Conservation (phyloP, 2,329 filamentous ascomycete species). For the Saccharata proteae region DNA sequence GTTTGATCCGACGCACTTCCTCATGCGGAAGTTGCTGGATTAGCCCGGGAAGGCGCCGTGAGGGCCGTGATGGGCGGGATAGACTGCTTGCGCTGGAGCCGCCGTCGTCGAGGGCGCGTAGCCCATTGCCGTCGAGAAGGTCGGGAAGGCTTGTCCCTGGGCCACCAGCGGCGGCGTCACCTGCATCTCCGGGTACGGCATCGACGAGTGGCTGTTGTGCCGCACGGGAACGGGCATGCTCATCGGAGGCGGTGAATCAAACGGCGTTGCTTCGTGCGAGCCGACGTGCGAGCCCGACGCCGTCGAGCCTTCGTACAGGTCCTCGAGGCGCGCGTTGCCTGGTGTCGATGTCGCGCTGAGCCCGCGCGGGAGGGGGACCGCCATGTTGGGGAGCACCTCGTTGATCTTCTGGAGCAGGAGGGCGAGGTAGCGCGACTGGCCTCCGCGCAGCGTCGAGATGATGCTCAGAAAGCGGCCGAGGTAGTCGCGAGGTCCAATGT, state of each 20-base stretch:
- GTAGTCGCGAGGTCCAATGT: slow-evolving; percentile 58
- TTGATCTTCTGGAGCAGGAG: slow-evolving; percentile 65
- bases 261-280: slow-evolving; percentile 9
- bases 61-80: slow-evolving; percentile 4
- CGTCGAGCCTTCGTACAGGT: slow-evolving; percentile 9
- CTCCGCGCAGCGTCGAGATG: slow-evolving; percentile 58
- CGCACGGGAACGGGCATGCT: slow-evolving; percentile 8
- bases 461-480: slow-evolving; percentile 56
- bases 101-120: slow-evolving; percentile 6
- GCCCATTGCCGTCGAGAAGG: slow-evolving; percentile 8
- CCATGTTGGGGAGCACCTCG: slow-evolving; percentile 49
- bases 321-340: slow-evolving; percentile 8
- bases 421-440: slow-evolving; percentile 64
- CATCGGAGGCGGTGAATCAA: slow-evolving; percentile 9
- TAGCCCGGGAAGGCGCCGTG: slow-evolving; percentile 9
- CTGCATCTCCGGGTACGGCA: slow-evolving; percentile 9
- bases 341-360: slow-evolving; percentile 18
- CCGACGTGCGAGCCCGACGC: slow-evolving; percentile 8
- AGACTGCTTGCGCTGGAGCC: slow-evolving; percentile 3
- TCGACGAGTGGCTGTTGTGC: slow-evolving; percentile 7
- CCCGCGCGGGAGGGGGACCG: slow-evolving; percentile 16
- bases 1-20: no score
- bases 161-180: slow-evolving; percentile 8
- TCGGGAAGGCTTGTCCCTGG: slow-evolving; percentile 6
- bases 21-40: no score